Evolutionary conservation across 306 rosid species (phyloP).

Genomic region (Psophocarpus tetragonolobus): DNA sequence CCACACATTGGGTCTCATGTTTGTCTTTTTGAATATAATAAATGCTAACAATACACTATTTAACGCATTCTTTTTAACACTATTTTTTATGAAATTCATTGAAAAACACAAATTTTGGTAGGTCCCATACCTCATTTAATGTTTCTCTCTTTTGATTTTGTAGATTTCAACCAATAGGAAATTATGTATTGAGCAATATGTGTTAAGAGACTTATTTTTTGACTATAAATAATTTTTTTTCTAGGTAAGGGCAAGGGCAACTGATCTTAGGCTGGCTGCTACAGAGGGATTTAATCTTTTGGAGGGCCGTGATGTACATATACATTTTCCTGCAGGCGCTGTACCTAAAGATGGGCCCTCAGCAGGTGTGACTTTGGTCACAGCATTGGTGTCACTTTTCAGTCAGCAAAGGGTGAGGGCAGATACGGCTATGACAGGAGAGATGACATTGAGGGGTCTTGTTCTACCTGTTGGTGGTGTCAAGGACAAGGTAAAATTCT

Average conservation of each 20-base stretch:
- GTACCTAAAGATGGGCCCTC: slow-evolving; percentile 99
- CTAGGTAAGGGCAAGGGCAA: slow-evolving; percentile 88
- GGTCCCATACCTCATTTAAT: too few relatives aligned
- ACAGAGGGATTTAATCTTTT: slow-evolving; percentile 64
- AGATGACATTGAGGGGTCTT: slow-evolving; percentile 97
- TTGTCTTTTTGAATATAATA: slow-evolving; percentile 28
- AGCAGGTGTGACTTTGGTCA: slow-evolving; percentile 97
- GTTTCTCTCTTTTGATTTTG: too few relatives aligned
- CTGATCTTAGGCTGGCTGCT: slow-evolving; percentile 72
- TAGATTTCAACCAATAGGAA: too few relatives aligned
- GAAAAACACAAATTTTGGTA: too few relatives aligned
- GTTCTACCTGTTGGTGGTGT: slow-evolving; percentile 98
- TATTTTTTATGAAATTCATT: too few relatives aligned
- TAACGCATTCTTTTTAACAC: too few relatives aligned
- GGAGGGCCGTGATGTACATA: slow-evolving; percentile 92
- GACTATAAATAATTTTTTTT: slow-evolving; percentile 26
- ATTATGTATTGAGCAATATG: too few relatives aligned
- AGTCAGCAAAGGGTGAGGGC: slow-evolving; percentile 78
- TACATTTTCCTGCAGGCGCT: slow-evolving; percentile 99
- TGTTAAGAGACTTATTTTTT: too few relatives aligned
- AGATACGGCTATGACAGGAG: slow-evolving; percentile 99
- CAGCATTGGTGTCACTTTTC: slow-evolving; percentile 90
- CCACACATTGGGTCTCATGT: not conserved
- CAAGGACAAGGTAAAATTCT: slow-evolving; percentile 84
- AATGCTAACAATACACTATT: too few relatives aligned